phyloP scores from a whole-genome alignment of 441 rosid genomes.

The Hura crepitans region DNA sequence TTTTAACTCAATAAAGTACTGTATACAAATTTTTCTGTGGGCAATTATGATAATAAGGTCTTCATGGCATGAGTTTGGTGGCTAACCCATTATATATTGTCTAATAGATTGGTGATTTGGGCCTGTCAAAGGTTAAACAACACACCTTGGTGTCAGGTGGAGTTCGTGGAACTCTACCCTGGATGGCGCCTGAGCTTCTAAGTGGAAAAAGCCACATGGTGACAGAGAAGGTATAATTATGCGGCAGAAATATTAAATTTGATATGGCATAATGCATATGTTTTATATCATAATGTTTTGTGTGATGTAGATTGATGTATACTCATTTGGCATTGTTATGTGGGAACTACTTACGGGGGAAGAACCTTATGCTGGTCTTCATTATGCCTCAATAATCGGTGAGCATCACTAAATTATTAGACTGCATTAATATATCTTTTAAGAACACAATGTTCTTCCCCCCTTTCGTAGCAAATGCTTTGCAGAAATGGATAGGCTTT shows the following conservation, averaged over 20 bases:
- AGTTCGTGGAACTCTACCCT: conserved; percentile 96
- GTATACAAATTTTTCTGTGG: conserved; percentile 1
- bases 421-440: too few relatives aligned
- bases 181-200: conserved; percentile 99
- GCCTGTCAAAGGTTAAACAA: conserved; percentile 92
- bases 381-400: too few relatives aligned
- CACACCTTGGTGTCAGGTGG: conserved; percentile 97
- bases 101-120: conserved; percentile 89
- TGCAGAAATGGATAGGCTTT: too few relatives aligned
- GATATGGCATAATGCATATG: neutral
- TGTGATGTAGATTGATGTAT: conserved; percentile 40
- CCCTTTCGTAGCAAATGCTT: too few relatives aligned
- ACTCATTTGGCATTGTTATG: conserved; percentile 44
- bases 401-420: too few relatives aligned
- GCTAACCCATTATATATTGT: conserved; percentile 18
- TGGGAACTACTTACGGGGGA: conserved; percentile 50
- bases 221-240: conserved; percentile 70
- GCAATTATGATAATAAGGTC: neutral
- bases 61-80: conserved; percentile 10
- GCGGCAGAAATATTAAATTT: neutral
- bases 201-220: conserved; percentile 98
- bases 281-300: neutral
- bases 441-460: too few relatives aligned
- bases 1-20: conserved; percentile 2
- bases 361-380: conserved; percentile 46